A percentile compares a stretch with the other conserved stretches of the same genome.
Evolutionary conservation across 176 grass and related monocot genomes (phyloP).

Genomic region (Cenchrus purpureus): DNA sequence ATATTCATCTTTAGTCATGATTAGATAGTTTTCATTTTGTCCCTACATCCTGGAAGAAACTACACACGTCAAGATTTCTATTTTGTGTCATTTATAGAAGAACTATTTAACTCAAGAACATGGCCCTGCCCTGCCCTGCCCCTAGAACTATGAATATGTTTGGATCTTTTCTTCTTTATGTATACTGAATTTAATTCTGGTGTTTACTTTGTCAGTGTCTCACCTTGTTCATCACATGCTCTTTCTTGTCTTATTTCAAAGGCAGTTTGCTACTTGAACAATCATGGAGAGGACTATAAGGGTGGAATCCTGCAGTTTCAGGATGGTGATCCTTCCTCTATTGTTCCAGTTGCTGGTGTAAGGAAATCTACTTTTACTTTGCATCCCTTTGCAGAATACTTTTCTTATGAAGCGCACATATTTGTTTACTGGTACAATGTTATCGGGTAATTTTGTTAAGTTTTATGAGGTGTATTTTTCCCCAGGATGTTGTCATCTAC

Average conservation of each 20-base stretch:
- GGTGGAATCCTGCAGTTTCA: constrained; percentile 90
- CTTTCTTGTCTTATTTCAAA: constrained; percentile 40
- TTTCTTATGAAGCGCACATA: not conserved
- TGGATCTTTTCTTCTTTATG: not conserved
- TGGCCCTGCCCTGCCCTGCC: no score
- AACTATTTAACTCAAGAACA: no score
- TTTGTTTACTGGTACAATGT: constrained; percentile 2
- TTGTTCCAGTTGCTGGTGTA: constrained; percentile 87
- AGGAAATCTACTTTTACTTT: constrained; percentile 40
- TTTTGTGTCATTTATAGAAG: no score
- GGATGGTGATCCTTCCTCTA: constrained; percentile 72
- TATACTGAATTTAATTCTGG: not conserved
- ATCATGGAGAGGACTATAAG: constrained; percentile 76
- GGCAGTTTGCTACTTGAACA: constrained; percentile 94
- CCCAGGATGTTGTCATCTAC: constrained; percentile 90
- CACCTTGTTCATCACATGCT: not conserved
- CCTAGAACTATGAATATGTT: not conserved
- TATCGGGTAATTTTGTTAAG: constrained; percentile 7
- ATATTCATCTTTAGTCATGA: no score
- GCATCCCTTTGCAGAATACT: constrained; percentile 17
- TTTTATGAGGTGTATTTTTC: constrained; percentile 18
- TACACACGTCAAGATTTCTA: no score
- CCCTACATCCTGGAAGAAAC: no score
- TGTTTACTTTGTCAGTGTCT: not conserved
- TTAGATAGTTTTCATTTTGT: no score